Percentiles rank a stretch among this genome's conserved stretches.
These are phyloP conservation scores for Phaseolus lunatus DNA, from an alignment of 306 rosid species.

Conservation along the genomic window DNA sequence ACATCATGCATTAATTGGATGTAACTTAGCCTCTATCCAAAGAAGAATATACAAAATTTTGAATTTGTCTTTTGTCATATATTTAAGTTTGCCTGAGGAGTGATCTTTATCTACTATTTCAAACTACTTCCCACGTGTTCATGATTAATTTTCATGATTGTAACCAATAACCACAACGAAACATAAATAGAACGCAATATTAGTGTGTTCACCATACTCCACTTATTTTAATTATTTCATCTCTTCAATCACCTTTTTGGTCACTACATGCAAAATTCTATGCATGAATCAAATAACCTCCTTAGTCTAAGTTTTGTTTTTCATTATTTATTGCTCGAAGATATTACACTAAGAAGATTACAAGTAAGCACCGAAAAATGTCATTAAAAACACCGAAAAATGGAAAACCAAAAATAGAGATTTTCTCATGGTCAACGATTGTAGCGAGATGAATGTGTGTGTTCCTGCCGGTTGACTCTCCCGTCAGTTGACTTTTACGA, in stretches of 20 bases:
- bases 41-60: not conserved
- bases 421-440: not conserved
- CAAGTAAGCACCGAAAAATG: not conserved
- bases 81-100: constrained; percentile 10
- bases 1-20: not conserved
- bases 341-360: not conserved
- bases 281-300: not conserved
- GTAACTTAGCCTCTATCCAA: not conserved
- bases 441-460: not conserved
- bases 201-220: constrained; percentile 9
- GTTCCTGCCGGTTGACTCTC: too few species aligned
- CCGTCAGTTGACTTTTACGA: too few species aligned
- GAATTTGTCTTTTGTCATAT: not conserved
- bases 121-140: constrained; percentile 6
- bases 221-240: not conserved
- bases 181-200: not conserved
- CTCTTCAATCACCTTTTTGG: not conserved
- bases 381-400: not conserved
- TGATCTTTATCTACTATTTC: constrained; percentile 6
- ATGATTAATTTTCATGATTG: not conserved
- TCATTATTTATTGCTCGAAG: not conserved
- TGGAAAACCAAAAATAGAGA: not conserved
- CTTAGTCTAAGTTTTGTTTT: not conserved
- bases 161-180: not conserved
- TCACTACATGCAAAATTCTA: not conserved